Base-by-base conservation (phyloP, 805 yeast species). In the Komagataella mondaviorum region DNA sequence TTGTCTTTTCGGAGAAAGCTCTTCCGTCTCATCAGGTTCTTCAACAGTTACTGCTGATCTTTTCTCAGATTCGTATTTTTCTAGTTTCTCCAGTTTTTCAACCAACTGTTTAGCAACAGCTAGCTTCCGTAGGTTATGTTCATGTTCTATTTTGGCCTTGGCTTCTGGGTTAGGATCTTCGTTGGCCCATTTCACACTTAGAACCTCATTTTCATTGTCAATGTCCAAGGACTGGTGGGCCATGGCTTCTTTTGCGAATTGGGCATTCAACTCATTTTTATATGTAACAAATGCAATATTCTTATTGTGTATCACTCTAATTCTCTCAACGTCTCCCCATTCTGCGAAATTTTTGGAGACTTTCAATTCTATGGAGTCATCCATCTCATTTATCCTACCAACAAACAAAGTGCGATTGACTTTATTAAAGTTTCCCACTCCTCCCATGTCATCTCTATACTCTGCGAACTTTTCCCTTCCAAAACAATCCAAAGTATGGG, bases 211-310 rank as follows among this genome's bases (percentile, higher is more conserved):
- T 46, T 76, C 80, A 50, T 81, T 75, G 4, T 55, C 58, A 22
- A 56, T 57, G 22, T 57, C 63, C 6, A 90, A 63, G 6, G 85
- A 75, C 63, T 91, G 98, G 47, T 83, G 82, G 45, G 83, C 78
- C 96, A 91, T 88, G 1, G 96, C 96, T 64, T 91, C 98, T 59
- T 88, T 87, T 0, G 96, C 96, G 71, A 91, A 93, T 63, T 91
- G 97, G 0, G 97, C 97, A 60, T 77, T 82, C 18, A 75, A 63
- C 58, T 88, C 96, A 43, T 72, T 63, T 52, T 71, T 72, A 60
- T 70, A 91, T 0, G 85, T 83, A 6, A 93, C 77, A 67, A 91
- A 90, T 0, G 90, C 96, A 60, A 90, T 80, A 45, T 80, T 78
- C 59, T 83, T 81, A 23, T 69, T 67, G 51, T 76, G 73, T 12